Percentiles rank a stretch among this genome's conserved stretches.
phyloP scores from a whole-genome alignment of 2,329 filamentous ascomycete species.

The Berkeleyomyces basicola region DNA sequence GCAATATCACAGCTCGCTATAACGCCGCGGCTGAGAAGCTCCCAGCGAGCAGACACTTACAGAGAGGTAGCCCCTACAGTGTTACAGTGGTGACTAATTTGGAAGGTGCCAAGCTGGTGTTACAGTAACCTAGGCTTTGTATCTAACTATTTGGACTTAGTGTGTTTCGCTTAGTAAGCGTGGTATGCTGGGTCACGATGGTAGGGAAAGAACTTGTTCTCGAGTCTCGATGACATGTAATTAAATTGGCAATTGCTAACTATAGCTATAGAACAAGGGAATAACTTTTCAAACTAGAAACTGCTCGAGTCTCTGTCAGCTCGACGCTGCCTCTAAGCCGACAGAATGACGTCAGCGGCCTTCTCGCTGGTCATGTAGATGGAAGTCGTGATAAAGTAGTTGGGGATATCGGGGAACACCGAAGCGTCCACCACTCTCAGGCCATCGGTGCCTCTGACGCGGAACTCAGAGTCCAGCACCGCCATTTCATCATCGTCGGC shows the following conservation, averaged over 20 bases:
- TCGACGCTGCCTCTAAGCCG: not conserved
- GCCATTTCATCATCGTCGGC: constrained; percentile 35
- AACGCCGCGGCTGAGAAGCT: too few relatives aligned
- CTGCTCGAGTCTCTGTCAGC: not conserved
- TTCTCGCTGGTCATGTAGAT: constrained; percentile 45
- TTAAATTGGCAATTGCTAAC: not conserved
- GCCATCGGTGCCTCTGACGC: constrained; percentile 36
- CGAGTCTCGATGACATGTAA: not conserved
- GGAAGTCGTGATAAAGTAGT: constrained; percentile 31
- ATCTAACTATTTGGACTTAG: not conserved
- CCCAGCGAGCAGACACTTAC: too few relatives aligned
- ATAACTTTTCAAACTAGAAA: not conserved
- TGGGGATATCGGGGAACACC: constrained; percentile 35
- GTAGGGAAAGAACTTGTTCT: not conserved
- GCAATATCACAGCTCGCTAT: too few relatives aligned
- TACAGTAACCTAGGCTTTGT: not conserved
- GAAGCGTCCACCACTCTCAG: constrained; percentile 46
- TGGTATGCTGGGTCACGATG: not conserved
- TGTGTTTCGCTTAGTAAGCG: not conserved
- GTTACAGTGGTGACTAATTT: too few relatives aligned
- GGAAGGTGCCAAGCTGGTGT: not conserved
- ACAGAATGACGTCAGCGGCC: constrained; percentile 38
- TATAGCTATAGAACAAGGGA: not conserved
- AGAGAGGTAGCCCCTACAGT: too few relatives aligned
- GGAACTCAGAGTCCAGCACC: constrained; percentile 40